A percentile compares a stretch with the other conserved stretches of the same genome.
Evolutionary conservation across 129 eudicot species (phyloP).

Genomic region (Smallanthus sonchifolius): DNA sequence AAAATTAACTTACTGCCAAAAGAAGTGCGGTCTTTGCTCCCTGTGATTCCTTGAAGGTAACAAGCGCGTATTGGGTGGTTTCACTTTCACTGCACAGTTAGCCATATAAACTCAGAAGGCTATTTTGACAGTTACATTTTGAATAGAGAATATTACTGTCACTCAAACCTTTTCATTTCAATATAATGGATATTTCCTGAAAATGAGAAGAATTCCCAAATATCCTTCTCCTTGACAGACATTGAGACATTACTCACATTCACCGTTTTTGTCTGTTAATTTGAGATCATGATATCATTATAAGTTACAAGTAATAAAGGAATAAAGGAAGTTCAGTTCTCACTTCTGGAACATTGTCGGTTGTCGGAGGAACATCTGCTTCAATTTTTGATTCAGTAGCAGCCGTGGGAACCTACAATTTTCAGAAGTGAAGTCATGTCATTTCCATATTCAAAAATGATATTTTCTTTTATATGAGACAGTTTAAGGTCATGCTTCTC

Average conservation of each 20-base stretch:
- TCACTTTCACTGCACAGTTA: constrained; percentile 46
- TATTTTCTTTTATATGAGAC: too few relatives aligned
- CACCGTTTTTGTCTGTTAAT: constrained; percentile 48
- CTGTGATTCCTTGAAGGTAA: constrained; percentile 54
- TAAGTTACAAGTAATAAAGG: not conserved
- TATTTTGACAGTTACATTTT: not conserved
- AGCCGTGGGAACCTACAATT: constrained; percentile 32
- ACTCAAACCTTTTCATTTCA: constrained; percentile 38
- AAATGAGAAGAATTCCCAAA: constrained; percentile 55
- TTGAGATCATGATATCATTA: constrained; percentile 10
- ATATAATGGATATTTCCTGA: constrained; percentile 54
- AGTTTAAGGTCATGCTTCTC: too few relatives aligned
- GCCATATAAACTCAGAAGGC: constrained; percentile 7
- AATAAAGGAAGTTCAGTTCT: constrained; percentile 17
- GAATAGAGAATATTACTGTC: not conserved
- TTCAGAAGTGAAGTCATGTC: constrained; percentile 18
- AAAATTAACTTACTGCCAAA: constrained; percentile 35
- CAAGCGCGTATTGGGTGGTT: constrained; percentile 39
- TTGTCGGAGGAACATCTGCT: constrained; percentile 24
- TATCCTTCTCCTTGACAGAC: constrained; percentile 35
- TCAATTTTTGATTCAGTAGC: constrained; percentile 26
- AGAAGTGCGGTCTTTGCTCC: constrained; percentile 64
- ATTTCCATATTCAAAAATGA: not conserved
- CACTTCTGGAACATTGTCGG: constrained; percentile 40
- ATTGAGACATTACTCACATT: constrained; percentile 46